phyloP scores from a whole-genome alignment of 345 rosid species.

The Schrenkiella parvula region DNA sequence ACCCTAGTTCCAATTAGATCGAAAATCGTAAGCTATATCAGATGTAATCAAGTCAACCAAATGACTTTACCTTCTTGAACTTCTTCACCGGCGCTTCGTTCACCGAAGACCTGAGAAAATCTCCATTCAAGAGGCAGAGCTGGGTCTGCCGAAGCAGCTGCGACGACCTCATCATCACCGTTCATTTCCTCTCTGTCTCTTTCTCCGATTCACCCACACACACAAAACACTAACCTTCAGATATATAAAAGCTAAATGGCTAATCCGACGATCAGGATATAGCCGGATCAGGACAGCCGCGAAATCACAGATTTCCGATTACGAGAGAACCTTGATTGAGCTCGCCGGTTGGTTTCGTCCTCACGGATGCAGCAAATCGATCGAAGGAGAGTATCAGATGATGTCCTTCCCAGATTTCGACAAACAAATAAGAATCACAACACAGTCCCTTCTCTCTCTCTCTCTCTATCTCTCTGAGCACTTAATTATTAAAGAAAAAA shows the following conservation, averaged over 20 bases:
- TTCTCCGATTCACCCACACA: slow-evolving; percentile 1
- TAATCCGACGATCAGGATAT: slow-evolving; percentile 16
- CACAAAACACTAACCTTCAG: not conserved
- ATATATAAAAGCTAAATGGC: slow-evolving; percentile 2
- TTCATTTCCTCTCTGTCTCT: slow-evolving; percentile 26
- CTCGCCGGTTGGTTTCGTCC: not conserved
- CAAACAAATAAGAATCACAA: slow-evolving; percentile 27
- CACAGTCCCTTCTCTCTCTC: slow-evolving; percentile 13
- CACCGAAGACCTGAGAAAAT: slow-evolving; percentile 98
- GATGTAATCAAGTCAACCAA: not conserved
- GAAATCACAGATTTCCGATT: not conserved
- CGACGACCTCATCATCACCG: slow-evolving; percentile 32
- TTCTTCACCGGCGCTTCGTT: slow-evolving; percentile 93
- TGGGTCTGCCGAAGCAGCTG: slow-evolving; percentile 34
- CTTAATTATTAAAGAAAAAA: not conserved
- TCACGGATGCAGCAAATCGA: slow-evolving; percentile 9
- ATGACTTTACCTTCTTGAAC: slow-evolving; percentile 73
- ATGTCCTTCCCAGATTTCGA: slow-evolving; percentile 34
- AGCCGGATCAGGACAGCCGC: slow-evolving; percentile 8
- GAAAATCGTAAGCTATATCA: slow-evolving; percentile 3
- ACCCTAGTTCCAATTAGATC: slow-evolving; percentile 22
- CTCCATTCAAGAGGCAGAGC: slow-evolving; percentile 80
- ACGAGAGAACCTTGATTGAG: not conserved
- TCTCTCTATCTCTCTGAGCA: not conserved
- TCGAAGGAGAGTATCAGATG: slow-evolving; percentile 20